These are phyloP conservation scores for Arachnomyces sp. DNA, from an alignment of 2,329 filamentous ascomycete genomes.

Conservation along the genomic window DNA sequence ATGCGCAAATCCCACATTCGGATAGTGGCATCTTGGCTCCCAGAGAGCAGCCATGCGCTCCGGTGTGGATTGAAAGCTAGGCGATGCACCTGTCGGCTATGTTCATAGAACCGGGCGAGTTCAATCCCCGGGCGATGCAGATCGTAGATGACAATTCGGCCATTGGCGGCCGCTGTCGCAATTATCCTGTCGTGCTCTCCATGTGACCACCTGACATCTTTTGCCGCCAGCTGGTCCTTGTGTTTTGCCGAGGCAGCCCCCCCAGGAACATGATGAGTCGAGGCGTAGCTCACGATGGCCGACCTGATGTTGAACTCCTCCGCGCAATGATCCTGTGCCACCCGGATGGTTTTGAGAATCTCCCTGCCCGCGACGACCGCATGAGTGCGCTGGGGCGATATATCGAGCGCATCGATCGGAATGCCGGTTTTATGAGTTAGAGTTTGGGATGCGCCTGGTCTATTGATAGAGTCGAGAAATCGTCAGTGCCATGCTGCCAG, in stretches of 20 bases:
- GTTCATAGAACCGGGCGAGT: conserved; percentile 56
- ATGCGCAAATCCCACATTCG: conserved; percentile 58
- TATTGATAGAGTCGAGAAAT: conserved; percentile 15
- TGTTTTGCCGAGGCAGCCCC: conserved; percentile 41
- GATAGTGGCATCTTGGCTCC: conserved; percentile 58
- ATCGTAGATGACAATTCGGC: conserved; percentile 59
- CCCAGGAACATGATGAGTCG: conserved; percentile 41
- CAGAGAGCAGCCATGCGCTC: conserved; percentile 54
- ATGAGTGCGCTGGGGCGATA: conserved; percentile 56
- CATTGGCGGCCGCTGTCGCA: conserved; percentile 57
- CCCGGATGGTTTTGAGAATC: conserved; percentile 58
- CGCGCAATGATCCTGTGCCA: conserved; percentile 49
- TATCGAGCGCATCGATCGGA: conserved; percentile 55
- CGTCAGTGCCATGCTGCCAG: conserved; percentile 3
- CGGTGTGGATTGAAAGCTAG: conserved; percentile 58
- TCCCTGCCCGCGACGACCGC: conserved; percentile 59
- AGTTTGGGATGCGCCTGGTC: conserved; percentile 45
- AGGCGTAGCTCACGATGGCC: conserved; percentile 51
- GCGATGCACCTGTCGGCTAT: conserved; percentile 58
- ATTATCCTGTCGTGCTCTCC: conserved; percentile 53
- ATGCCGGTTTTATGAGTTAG: conserved; percentile 58
- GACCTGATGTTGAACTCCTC: conserved; percentile 59
- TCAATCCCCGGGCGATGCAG: conserved; percentile 54
- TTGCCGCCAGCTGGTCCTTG: conserved; percentile 54
- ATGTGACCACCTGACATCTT: conserved; percentile 62